A percentile compares a stretch with the other conserved stretches of the same genome.
phyloP scores from a whole-genome alignment of 345 rosid genomes.

The Salix purpurea region DNA sequence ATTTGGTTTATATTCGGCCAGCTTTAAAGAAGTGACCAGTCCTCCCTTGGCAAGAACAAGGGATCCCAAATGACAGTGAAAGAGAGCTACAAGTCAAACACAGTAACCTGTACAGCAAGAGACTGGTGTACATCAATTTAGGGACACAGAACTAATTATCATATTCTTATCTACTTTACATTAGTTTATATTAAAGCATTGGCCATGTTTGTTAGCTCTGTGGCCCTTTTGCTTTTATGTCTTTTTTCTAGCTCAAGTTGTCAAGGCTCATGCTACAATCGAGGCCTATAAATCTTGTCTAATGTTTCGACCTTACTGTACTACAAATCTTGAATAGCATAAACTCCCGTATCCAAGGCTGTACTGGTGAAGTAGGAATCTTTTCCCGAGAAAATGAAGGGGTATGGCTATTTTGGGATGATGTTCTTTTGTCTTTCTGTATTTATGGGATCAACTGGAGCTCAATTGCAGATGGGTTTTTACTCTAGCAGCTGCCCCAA shows the following conservation, averaged over 20 bases:
- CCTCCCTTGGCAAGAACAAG: too few species aligned
- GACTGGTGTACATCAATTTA: background rate
- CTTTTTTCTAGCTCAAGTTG: background rate
- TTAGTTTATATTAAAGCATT: background rate
- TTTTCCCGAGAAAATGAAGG: slow-evolving; percentile 21
- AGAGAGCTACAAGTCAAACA: too few species aligned
- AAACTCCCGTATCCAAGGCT: background rate
- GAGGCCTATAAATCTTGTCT: slow-evolving; percentile 13
- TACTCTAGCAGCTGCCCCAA: slow-evolving; percentile 65
- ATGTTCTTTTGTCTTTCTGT: slow-evolving; percentile 29
- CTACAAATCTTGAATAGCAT: background rate
- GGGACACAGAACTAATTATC: background rate
- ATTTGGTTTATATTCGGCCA: too few species aligned
- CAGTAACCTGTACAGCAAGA: background rate
- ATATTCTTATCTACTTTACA: background rate
- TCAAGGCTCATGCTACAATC: background rate
- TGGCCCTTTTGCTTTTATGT: slow-evolving; percentile 13
- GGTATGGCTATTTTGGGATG: slow-evolving; percentile 13
- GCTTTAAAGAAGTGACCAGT: too few species aligned
- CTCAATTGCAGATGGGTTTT: slow-evolving; percentile 55
- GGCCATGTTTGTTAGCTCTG: slow-evolving; percentile 24
- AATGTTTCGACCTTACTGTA: background rate
- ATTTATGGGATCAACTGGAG: slow-evolving; percentile 32
- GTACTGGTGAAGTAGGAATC: background rate
- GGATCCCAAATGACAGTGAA: too few species aligned